Evolutionary conservation across 768 basidiomycete genomes (phyloP).

Genomic region (Leucocoprinus sp.): DNA sequence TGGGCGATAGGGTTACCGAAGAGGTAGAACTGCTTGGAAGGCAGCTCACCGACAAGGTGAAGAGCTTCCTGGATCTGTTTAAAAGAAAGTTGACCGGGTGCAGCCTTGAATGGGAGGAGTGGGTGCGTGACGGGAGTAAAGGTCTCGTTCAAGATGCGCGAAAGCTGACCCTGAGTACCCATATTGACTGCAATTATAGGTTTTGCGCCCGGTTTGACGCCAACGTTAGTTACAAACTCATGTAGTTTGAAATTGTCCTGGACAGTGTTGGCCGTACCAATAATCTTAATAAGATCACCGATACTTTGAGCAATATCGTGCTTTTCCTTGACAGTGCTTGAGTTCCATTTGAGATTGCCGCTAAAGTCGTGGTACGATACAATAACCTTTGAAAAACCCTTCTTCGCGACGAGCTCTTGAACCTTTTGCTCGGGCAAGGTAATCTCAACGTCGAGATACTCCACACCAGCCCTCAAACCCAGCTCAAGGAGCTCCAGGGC

Average conservation of each 20-base stretch:
- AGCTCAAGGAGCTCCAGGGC: conserved; percentile 70
- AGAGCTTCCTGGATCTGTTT: conserved; percentile 78
- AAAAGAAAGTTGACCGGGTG: conserved; percentile 90
- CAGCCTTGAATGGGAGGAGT: conserved; percentile 75
- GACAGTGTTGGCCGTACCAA: conserved; percentile 70
- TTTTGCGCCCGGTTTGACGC: conserved; percentile 42
- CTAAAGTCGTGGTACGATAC: conserved; percentile 96
- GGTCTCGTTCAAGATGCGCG: conserved; percentile 76
- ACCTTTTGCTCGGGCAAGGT: conserved; percentile 60
- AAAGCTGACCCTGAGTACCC: conserved; percentile 83
- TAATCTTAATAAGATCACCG: conserved; percentile 90
- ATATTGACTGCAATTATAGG: conserved; percentile 95
- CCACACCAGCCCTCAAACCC: conserved; percentile 75
- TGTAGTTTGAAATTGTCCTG: conserved; percentile 77
- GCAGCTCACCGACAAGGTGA: conserved; percentile 72
- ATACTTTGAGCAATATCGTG: conserved; percentile 55
- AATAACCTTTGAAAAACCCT: conserved; percentile 72
- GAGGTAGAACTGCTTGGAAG: conserved; percentile 69
- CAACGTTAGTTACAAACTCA: conserved; percentile 52
- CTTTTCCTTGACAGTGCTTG: conserved; percentile 55
- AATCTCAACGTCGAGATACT: conserved; percentile 91
- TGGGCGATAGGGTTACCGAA: conserved; percentile 85
- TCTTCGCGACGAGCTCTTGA: conserved; percentile 46
- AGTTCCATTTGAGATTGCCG: conserved; percentile 77
- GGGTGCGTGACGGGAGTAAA: conserved; percentile 91